Evolutionary conservation across 257 asterid species (phyloP), one percentile per base, ranked within the genome.

Genomic region (Cruciata laevipes): DNA sequence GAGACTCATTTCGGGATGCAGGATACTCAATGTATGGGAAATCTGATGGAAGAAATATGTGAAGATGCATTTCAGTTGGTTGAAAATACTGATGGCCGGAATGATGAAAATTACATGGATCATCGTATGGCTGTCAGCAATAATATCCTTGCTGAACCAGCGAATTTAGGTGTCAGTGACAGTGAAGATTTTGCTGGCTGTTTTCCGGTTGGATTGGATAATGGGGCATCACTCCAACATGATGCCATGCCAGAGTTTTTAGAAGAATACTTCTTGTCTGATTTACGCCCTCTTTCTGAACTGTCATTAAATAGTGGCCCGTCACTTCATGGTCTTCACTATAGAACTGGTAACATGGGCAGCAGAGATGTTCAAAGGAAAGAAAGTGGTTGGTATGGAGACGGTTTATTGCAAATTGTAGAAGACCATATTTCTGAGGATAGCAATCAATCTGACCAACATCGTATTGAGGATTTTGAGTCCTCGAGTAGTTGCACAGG

Each of bases 251-350:
- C 95, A 1, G 87, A 79, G 44, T 66, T 94, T 23, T 87, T 90
- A 63, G 99, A 94, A 76, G 99, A 87, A 82, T 85, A 94, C 83
- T 89, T 94, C 81, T 69, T 85, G 85, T 82, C 93, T 1, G 95
- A 84, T 71, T 78, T 90, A 38, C 77, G 85, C 42, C 88, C 95
- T 72, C 87, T 86, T 63, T 83, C 95, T 14, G 91, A 75, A 67
- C 80, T 77, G 53, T 53, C 87, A 49, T 63, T 82, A 64, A 69
- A 69, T 53, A 71, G 73, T 52, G 83, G 73, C 68, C 73, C 90
- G 56, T 73, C 91, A 20, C 52, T 69, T 58, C 85, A 80, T 59
- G 57, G 67, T 44, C 71, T 30, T 73, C 21, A 68, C 71, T 61
- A 74, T 80, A 68, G 80, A 56, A 63, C 78, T 47, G 73, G 74